Conservation (phyloP, 2,329 filamentous ascomycete genomes). For the Eutypella sp. region DNA sequence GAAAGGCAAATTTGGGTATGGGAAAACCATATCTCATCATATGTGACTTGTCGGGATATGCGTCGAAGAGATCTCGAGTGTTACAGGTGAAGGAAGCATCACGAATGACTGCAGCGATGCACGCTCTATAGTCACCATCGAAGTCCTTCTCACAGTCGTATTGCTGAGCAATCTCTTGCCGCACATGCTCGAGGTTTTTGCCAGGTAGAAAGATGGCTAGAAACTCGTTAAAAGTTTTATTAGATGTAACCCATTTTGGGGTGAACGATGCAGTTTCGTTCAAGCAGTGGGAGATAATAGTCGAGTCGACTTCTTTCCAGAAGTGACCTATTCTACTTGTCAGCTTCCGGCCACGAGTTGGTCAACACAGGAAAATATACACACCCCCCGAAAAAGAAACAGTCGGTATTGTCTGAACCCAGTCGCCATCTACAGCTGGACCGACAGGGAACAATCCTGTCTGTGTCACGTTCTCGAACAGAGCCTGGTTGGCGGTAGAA, state of each 20-base stretch:
- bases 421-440: slow-evolving; percentile 28
- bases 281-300: slow-evolving; percentile 29
- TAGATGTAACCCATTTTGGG: slow-evolving; percentile 12
- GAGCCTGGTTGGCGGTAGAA: slow-evolving; percentile 9
- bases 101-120: not conserved
- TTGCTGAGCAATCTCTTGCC: not conserved
- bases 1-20: not conserved
- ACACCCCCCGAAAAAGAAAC: slow-evolving; percentile 21
- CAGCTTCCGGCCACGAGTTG: not conserved
- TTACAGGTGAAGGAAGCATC: slow-evolving; percentile 4
- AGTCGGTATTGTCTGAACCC: slow-evolving; percentile 26
- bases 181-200: not conserved
- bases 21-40: slow-evolving; percentile 5
- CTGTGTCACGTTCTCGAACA: slow-evolving; percentile 22
- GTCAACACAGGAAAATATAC: no score
- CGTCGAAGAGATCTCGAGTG: slow-evolving; percentile 3
- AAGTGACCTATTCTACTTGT: slow-evolving; percentile 20
- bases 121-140: not conserved
- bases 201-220: not conserved
- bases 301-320: slow-evolving; percentile 24
- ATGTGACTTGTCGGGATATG: slow-evolving; percentile 3
- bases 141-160: not conserved
- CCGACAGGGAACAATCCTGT: slow-evolving; percentile 25
- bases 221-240: slow-evolving; percentile 9
- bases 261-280: slow-evolving; percentile 22